These are phyloP conservation scores for Cryptococcus sp. DNA, from an alignment of 1,284 basidiomycete species.

Conservation along the genomic window DNA sequence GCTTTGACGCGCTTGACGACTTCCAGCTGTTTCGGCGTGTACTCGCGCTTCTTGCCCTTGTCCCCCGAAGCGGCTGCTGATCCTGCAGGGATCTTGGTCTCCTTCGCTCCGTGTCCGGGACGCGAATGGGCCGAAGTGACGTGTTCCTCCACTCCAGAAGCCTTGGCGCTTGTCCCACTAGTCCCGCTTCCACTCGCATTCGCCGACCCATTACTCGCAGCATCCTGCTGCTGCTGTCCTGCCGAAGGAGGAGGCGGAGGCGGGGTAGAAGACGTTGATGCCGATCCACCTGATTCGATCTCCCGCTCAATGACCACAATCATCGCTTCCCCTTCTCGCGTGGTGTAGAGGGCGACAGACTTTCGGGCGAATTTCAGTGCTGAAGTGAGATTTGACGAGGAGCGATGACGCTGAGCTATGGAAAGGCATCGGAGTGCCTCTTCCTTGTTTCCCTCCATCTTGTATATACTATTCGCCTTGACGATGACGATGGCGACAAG, in stretches of 20 bases:
- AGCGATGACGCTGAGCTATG: constrained; percentile 73
- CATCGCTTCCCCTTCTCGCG: constrained; percentile 67
- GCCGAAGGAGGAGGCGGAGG: constrained; percentile 8
- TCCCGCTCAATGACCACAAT: constrained; percentile 52
- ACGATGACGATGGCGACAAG: not conserved
- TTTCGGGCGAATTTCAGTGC: constrained; percentile 92
- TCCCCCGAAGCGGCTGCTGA: constrained; percentile 18
- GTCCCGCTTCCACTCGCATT: constrained; percentile 13
- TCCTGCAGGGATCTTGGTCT: not conserved
- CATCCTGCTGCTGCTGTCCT: not conserved
- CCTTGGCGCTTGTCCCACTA: constrained; percentile 26
- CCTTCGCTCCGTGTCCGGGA: constrained; percentile 11
- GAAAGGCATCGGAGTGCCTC: constrained; percentile 77
- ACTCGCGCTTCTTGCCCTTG: constrained; percentile 68
- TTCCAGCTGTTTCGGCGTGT: constrained; percentile 79
- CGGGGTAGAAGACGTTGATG: constrained; percentile 3
- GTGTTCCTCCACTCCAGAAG: constrained; percentile 51
- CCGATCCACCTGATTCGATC: constrained; percentile 39
- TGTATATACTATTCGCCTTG: not conserved
- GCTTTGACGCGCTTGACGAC: constrained; percentile 83
- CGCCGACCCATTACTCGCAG: not conserved
- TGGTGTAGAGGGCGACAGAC: constrained; percentile 79
- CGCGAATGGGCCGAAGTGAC: constrained; percentile 45
- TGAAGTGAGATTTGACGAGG: constrained; percentile 69
- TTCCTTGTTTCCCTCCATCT: constrained; percentile 86